Base-by-base conservation (phyloP, 352 stramenopile species). In the Phytophthora fragariae region DNA sequence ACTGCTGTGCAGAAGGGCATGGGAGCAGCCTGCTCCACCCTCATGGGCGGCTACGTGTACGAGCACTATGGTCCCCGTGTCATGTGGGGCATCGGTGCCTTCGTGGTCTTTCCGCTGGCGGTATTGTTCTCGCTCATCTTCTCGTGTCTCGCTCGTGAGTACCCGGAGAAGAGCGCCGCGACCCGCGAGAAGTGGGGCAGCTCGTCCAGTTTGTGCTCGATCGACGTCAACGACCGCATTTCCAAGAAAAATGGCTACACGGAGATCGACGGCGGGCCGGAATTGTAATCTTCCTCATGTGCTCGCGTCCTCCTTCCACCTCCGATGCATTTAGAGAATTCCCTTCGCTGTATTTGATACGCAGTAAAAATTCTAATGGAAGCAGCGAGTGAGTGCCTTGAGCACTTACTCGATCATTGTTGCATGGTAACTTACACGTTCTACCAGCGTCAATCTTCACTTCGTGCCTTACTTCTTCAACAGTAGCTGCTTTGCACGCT, bases 11-110 rank as follows among this genome's bases (percentile, higher is more conserved):
- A 91, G 62, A 94, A 91, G 62, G 85, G 87, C 11, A 76, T 92
- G 50, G 87, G 84, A 10, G 81, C 84, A 56, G 87, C 81, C 15
- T 76, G 77, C 35, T 86, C 85, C 31, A 92, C 85, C 19, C 75
- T 94, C 9, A 76, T 86, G 63, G 87, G 87, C 33, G 87, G 87
- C 19, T 93, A 87, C 76, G 75, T 93, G 61, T 94, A 94, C 68
- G 69, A 94, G 41, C 73, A 83, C 27, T 91, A 82, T 59, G 85
- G 85, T 3, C 68, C 75, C 2, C 75, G 81, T 14, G 52, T 64
- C 21, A 94, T 94, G 87, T 94, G 85, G 87, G 81, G 70, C 55
- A 72, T 90, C 50, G 81, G 74, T 4, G 68, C 76, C 29, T 89
- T 86, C 47, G 68, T 70, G 27, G 73, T 91, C 53, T 82, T 90